These are phyloP conservation scores for Aspergillus ibericus DNA, from an alignment of 2,329 filamentous ascomycete species.

Conservation along the genomic window DNA sequence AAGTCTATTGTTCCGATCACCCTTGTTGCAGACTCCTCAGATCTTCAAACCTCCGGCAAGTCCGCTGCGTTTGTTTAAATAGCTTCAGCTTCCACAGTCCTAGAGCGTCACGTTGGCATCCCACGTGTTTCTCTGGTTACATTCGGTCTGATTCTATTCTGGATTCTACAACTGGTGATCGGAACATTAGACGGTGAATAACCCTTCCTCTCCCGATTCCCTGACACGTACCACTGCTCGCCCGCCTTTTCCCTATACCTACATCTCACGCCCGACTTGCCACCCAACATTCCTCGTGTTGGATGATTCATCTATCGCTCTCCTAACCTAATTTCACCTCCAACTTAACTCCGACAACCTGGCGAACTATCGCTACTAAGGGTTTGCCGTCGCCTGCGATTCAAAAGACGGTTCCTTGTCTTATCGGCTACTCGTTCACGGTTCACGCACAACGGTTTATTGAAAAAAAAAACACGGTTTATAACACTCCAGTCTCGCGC, in stretches of 20 bases:
- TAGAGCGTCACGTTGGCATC: slow-evolving; percentile 20
- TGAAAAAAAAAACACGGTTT: slow-evolving; percentile 25
- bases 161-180: slow-evolving; percentile 28
- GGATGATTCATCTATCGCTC: slow-evolving; percentile 3
- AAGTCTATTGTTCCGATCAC: slow-evolving; percentile 38
- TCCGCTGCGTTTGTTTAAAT: slow-evolving; percentile 28
- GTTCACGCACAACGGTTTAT: slow-evolving; percentile 35
- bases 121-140: slow-evolving; percentile 17
- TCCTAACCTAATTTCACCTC: slow-evolving; percentile 5
- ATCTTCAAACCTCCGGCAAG: slow-evolving; percentile 31
- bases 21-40: slow-evolving; percentile 36
- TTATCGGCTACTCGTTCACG: slow-evolving; percentile 32
- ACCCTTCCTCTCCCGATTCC: slow-evolving; percentile 7
- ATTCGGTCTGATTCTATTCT: slow-evolving; percentile 25
- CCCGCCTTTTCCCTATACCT: background rate
- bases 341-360: slow-evolving; percentile 19
- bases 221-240: slow-evolving; percentile 11
- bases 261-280: slow-evolving; percentile 1
- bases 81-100: slow-evolving; percentile 14
- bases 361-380: slow-evolving; percentile 26
- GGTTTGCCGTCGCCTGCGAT: slow-evolving; percentile 35
- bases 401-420: slow-evolving; percentile 31
- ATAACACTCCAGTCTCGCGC: slow-evolving; percentile 11
- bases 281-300: background rate
- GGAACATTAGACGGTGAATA: slow-evolving; percentile 24